Evolutionary conservation across 257 asterid species (phyloP).

Genomic region (Solanum lignicaule): DNA sequence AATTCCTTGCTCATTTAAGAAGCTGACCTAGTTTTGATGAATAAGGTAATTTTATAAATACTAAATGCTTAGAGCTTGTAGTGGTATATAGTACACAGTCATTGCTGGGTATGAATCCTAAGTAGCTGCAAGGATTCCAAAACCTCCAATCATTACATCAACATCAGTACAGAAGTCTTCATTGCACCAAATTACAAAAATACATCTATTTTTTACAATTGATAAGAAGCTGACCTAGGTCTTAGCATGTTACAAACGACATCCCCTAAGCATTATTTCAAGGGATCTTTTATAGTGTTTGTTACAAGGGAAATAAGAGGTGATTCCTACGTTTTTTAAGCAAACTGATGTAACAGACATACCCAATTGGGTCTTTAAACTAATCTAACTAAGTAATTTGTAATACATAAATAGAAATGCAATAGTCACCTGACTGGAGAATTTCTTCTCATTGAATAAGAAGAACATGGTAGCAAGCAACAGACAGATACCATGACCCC

Average conservation of each 20-base stretch:
- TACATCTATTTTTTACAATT: neutral
- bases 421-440: slow-evolving; percentile 62
- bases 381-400: neutral
- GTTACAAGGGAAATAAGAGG: neutral
- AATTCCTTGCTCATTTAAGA: neutral
- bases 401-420: neutral
- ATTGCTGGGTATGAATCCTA: neutral
- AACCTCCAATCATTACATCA: neutral
- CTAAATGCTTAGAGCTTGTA: neutral
- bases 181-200: neutral
- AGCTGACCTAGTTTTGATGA: neutral
- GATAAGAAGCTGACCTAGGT: neutral
- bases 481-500: slow-evolving; percentile 99
- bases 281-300: neutral
- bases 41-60: neutral
- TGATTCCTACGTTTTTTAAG: neutral
- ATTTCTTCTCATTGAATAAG: slow-evolving; percentile 61
- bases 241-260: neutral
- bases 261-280: neutral
- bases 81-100: neutral
- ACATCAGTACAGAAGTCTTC: neutral
- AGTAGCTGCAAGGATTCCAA: neutral
- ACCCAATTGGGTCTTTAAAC: neutral
- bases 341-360: neutral
- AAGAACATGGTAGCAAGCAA: slow-evolving; percentile 64